Conservation (phyloP, 306 rosid species). For the Cucurbita ficifolia region DNA sequence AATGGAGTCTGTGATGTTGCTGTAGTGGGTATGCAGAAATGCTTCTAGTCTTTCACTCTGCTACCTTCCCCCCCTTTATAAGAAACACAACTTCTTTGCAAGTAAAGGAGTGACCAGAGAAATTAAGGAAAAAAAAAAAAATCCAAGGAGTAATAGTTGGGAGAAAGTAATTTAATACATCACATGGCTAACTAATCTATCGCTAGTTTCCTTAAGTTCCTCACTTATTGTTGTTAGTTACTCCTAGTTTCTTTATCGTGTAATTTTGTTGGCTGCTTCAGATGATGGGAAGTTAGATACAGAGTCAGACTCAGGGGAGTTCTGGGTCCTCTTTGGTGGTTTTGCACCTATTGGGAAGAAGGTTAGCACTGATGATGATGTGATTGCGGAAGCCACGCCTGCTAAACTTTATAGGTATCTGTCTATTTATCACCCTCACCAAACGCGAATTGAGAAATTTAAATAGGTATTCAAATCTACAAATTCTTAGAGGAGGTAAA, state of each 20-base stretch:
- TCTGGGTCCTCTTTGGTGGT: constrained; percentile 16
- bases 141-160: background rate
- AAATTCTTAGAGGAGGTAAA: too few relatives aligned
- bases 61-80: background rate
- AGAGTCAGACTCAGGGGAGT: constrained; percentile 12
- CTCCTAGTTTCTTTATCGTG: background rate
- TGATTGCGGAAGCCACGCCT: constrained; percentile 6
- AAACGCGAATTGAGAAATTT: background rate
- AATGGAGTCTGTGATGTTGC: constrained; percentile 72
- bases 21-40: constrained; percentile 60
- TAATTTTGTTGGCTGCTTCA: background rate
- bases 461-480: background rate
- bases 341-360: constrained; percentile 13
- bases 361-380: constrained; percentile 5
- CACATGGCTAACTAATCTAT: background rate
- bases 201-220: background rate
- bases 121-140: background rate
- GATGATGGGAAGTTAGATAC: constrained; percentile 12
- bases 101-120: background rate
- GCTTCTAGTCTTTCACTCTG: background rate
- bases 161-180: background rate
- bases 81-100: background rate
- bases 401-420: constrained; percentile 6
- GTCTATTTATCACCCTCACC: background rate
- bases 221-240: constrained; percentile 10